Percentiles rank a stretch among this genome's conserved stretches.
phyloP scores from a whole-genome alignment of 75 land plant genomes.

The Gnetum montanum region DNA sequence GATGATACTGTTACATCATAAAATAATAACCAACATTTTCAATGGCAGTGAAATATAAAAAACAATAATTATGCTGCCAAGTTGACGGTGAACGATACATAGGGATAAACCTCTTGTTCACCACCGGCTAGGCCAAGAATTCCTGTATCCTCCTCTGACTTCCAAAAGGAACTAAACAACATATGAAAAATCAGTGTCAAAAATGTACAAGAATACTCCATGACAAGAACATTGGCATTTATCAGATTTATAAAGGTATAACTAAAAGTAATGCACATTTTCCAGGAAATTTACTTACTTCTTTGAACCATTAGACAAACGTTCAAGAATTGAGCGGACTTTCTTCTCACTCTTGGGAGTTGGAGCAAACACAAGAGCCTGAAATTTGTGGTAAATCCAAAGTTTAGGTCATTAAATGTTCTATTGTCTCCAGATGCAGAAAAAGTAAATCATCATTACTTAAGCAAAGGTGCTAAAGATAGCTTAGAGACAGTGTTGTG shows the following conservation, averaged over 20 bases:
- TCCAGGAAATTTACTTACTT: constrained; percentile 53
- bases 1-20: no score
- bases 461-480: no score
- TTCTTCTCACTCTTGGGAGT: constrained; percentile 76
- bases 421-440: no score
- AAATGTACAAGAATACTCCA: no score
- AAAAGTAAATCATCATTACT: no score
- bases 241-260: no score
- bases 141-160: constrained; percentile 73
- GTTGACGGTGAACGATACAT: constrained; percentile 86
- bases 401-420: no score
- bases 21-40: no score
- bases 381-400: constrained; percentile 8
- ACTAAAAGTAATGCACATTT: no score
- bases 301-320: constrained; percentile 41
- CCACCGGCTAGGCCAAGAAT: constrained; percentile 59
- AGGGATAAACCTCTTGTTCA: constrained; percentile 76
- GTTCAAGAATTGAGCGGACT: constrained; percentile 63
- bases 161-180: constrained; percentile 71
- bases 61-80: constrained; percentile 15
- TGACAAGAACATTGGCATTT: no score
- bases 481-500: no score
- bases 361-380: constrained; percentile 77
- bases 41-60: no score
- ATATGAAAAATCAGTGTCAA: not conserved